Base-by-base conservation (phyloP, 768 basidiomycete genomes). In the Phanerochaete carnosa region DNA sequence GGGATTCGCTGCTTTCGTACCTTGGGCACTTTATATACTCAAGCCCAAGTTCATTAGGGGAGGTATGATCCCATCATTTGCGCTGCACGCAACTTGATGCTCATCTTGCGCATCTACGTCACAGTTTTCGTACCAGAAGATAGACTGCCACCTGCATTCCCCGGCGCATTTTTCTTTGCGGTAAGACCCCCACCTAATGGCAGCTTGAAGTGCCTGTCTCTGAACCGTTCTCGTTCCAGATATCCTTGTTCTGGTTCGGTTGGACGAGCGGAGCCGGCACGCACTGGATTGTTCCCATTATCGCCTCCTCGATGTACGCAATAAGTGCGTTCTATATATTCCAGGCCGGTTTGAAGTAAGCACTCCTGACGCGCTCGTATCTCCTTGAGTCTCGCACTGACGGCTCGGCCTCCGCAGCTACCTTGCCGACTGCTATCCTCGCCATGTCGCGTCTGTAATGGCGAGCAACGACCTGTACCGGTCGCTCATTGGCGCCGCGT, bases 381-480 rank as follows among this genome's bases (percentile, higher is more conserved):
- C 11, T 43, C 11, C 33, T 6, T 13, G 33, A 60, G 43, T 60
- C 11, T 52, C 37, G 2, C 45, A 37, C 29, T 43, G 19, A 19
- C 6, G 26, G 33, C 55, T 29, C 47, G n/a, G n/a, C n/a, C n/a
- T 59, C 15, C 67, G 83, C 83, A 80, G 77, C 57, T 87, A 86
- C 65, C 69, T 86, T 25, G 76, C 84, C 19, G 84, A 88, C 60
- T 84, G 83, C 2, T 86, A 84, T 64, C 68, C 84, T 76, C 77
- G 64, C 54, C 68, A 68, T 49, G 80, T 78, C 62, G 86, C 87
- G 2, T 86, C 84, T 2, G 86, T 86, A 0, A 80, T 88, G 37
- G 82, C 87, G 4, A 84, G 83, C 8, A 85, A 85, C 68, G 85
- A 83, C 1, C 74, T 87, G 55, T 69, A 83, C 59, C 83, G 86